Evolutionary conservation across 2,329 filamentous ascomycete genomes (phyloP).

Genomic region (Gyromitra esculenta): DNA sequence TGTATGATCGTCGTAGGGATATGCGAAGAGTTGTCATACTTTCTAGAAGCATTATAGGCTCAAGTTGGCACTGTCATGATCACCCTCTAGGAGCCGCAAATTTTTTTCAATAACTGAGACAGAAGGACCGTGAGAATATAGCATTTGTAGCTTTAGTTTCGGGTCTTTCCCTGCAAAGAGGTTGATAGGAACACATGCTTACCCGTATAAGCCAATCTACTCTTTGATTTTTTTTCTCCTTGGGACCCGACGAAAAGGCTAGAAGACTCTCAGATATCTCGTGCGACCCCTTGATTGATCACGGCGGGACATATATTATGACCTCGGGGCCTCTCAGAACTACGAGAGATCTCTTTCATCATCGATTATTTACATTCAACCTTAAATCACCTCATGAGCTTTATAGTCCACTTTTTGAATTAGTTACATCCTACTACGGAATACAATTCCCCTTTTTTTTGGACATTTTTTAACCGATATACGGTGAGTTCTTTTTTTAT

Average conservation of each 20-base stretch:
- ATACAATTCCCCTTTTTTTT: background rate
- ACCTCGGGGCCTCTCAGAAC: constrained; percentile 13
- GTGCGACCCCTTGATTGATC: background rate
- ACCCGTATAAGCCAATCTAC: constrained; percentile 35
- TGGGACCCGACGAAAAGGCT: constrained; percentile 20
- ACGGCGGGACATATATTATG: constrained; percentile 36
- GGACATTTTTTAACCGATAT: background rate
- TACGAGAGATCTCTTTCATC: constrained; percentile 19
- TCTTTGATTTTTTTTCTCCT: constrained; percentile 35
- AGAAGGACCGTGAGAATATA: constrained; percentile 40
- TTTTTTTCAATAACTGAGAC: constrained; percentile 36
- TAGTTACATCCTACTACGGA: constrained; percentile 2
- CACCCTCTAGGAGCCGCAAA: constrained; percentile 38
- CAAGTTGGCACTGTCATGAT: constrained; percentile 11
- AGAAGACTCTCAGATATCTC: background rate
- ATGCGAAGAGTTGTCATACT: constrained; percentile 26
- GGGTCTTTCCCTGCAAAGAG: constrained; percentile 36
- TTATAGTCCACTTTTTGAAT: background rate
- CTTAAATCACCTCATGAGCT: constrained; percentile 8
- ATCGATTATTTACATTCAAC: constrained; percentile 10
- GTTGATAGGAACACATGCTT: constrained; percentile 41
- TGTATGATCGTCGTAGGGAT: constrained; percentile 45
- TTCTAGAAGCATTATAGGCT: constrained; percentile 36
- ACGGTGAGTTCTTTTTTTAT: constrained; percentile 13
- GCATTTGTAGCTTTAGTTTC: constrained; percentile 10